Conservation (phyloP, 208 protist species). For the Balamuthia mandrillaris region DNA sequence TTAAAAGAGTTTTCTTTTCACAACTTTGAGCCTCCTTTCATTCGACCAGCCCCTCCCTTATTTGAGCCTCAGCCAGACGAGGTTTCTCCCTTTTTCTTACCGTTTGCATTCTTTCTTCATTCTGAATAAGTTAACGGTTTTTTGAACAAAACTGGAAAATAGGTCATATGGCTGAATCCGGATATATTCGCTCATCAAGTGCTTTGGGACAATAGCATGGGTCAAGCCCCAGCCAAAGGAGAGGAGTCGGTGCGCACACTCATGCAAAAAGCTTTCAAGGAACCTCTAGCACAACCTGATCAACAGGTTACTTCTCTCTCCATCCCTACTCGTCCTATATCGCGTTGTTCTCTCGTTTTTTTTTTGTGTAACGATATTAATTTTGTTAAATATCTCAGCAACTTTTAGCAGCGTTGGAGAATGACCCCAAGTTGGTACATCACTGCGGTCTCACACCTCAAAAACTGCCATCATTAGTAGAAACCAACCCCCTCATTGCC, state of each 20-base stretch:
- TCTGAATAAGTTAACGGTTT: not conserved
- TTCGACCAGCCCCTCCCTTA: constrained; percentile 30
- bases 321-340: not conserved
- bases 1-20: constrained; percentile 21
- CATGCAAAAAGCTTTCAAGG: constrained; percentile 10
- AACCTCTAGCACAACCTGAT: constrained; percentile 13
- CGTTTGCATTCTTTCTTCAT: not conserved
- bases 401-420: constrained; percentile 55
- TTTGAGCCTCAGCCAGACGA: constrained; percentile 32
- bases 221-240: not conserved
- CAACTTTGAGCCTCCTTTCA: constrained; percentile 28
- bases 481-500: constrained; percentile 77
- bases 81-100: not conserved
- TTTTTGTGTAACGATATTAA: not conserved
- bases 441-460: constrained; percentile 67
- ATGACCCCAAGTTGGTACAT: constrained; percentile 65
- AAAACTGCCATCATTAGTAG: constrained; percentile 71
- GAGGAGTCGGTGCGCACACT: constrained; percentile 9
- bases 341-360: not conserved
- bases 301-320: not conserved
- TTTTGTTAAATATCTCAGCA: not conserved
- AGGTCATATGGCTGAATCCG: constrained; percentile 12
- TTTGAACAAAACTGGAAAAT: not conserved
- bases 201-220: constrained; percentile 1
- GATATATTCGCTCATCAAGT: constrained; percentile 12